Conservation (phyloP, 768 basidiomycete genomes). For the Cystobasidium ongulense region DNA sequence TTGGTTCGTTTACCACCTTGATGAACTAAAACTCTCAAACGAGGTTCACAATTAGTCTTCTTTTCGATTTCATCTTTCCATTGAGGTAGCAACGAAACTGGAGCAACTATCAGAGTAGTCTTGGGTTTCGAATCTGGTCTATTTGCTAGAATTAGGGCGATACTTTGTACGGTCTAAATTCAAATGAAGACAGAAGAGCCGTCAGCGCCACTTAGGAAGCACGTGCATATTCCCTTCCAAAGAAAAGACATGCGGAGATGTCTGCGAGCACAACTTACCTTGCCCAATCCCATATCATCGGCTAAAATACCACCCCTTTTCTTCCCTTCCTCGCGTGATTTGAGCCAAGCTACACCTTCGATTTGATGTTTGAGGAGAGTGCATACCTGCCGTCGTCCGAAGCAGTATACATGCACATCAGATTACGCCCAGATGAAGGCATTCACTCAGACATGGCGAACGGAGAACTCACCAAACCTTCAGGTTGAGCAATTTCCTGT, state of each 20-base stretch:
- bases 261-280: no score
- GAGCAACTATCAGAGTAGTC: constrained; percentile 67
- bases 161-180: constrained; percentile 69
- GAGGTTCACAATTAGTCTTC: constrained; percentile 52
- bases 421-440: no score
- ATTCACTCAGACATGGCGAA: no score
- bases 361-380: constrained; percentile 78
- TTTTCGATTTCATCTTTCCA: constrained; percentile 80
- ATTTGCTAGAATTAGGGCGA: constrained; percentile 73
- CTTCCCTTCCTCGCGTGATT: constrained; percentile 67
- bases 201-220: constrained; percentile 38
- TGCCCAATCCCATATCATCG: constrained; percentile 46
- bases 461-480: constrained; percentile 57
- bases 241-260: no score
- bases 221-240: constrained; percentile 38
- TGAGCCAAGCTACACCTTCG: constrained; percentile 78
- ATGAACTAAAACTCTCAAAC: constrained; percentile 66
- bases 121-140: constrained; percentile 53
- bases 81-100: constrained; percentile 76
- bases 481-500: constrained; percentile 60
- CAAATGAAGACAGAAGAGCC: not conserved
- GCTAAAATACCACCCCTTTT: constrained; percentile 30
- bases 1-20: constrained; percentile 69
- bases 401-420: not conserved
- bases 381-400: constrained; percentile 49